Base-by-base conservation (phyloP, 352 stramenopile genomes). In the Phytophthora idaei region DNA sequence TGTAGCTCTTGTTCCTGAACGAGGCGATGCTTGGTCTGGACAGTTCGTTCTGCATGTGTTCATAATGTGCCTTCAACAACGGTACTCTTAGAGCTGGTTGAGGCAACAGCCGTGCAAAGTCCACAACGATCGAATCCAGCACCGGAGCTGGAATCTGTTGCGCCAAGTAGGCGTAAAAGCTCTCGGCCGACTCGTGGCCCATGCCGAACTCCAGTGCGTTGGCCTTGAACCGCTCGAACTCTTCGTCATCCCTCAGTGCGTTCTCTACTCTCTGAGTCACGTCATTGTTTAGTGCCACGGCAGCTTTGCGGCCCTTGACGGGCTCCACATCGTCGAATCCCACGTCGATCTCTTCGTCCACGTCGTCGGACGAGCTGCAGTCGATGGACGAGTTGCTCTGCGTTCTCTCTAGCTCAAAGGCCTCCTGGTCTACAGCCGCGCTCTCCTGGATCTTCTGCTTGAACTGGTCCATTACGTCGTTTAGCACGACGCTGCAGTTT, bases 201-300 rank as follows among this genome's bases (percentile, higher is more conserved):
- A 80, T 90, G 39, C 88, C 88, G 65, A 86, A 96, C 21, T 89
- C 69, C 21, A 96, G 72, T 32, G 85, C 85, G 36, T 92, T 85
- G 27, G 71, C 72, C 61, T 94, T 96, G 73, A 94, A 94, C 12
- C 59, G 64, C 37, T 93, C 83, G 32, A 96, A 94, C 44, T 92
- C 81, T 5, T 77, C 49, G 10, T 89, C 72, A 11, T 80, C 66
- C 0, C 74, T 61, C 46, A 93, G 77, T 8, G 77, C 75, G 49
- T 60, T 62, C 56, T 83, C 36, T 15, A 96, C 84, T 14, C 88
- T 74, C 15, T 78, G 61, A 0, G 87, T 92, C 56, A 96, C 88
- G 51, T 92, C 60, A 28, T 94, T 88, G 46, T 96, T 96, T 2
- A 96, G 74, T 2, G 79, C 80, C 3, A 88, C 73, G 2, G 85